A percentile compares a stretch with the other conserved stretches of the same genome.
These are phyloP conservation scores for Corchorus olitorius DNA, from an alignment of 345 rosid genomes.

Conservation along the genomic window DNA sequence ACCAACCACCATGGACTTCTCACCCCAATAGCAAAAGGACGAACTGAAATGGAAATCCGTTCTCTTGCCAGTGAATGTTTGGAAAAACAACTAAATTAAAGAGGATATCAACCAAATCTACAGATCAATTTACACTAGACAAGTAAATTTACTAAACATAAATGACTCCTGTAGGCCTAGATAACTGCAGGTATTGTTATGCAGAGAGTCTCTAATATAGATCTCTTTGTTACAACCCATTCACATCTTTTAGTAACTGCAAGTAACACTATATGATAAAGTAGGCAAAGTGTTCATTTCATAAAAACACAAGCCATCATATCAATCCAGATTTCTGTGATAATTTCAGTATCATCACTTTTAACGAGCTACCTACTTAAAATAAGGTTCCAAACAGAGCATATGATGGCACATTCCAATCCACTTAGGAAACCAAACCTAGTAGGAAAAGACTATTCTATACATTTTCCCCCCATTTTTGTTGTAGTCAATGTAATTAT, in stretches of 20 bases:
- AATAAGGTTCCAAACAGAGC: not conserved
- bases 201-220: not conserved
- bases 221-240: not conserved
- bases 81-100: not conserved
- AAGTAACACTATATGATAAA: not conserved
- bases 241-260: not conserved
- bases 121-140: not conserved
- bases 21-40: not conserved
- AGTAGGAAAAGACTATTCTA: not conserved
- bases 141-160: not conserved
- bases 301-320: not conserved
- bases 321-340: not conserved
- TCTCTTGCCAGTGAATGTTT: not conserved
- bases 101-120: not conserved
- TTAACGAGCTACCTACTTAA: not conserved
- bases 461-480: not conserved
- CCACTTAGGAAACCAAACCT: not conserved
- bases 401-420: not conserved
- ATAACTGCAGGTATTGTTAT: not conserved
- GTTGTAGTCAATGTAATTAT: not conserved
- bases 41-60: not conserved
- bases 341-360: not conserved
- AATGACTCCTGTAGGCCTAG: not conserved
- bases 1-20: not conserved
- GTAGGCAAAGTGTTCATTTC: not conserved